Base-by-base conservation (phyloP, 2,329 filamentous ascomycete genomes). In the Macrophomina pseudophaseolina region DNA sequence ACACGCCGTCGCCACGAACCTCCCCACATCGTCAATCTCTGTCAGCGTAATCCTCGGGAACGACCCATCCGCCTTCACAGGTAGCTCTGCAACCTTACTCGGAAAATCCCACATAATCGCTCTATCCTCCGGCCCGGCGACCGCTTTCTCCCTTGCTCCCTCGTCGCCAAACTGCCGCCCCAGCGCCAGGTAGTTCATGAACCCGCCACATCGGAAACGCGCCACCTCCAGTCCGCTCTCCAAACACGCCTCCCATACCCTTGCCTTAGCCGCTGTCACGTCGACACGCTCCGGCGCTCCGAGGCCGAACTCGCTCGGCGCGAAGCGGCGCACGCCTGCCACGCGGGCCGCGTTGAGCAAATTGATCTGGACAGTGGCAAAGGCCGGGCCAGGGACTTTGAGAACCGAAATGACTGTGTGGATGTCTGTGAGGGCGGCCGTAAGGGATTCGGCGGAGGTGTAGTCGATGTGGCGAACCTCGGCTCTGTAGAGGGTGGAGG, bases 281-380 rank as follows among this genome's bases (percentile, higher is more conserved):
- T 9, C 51, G 12, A 78, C 68, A 23, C 66, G 67, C 1, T 59
- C 33, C 1, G 72, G 70, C 9, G 69, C 66, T 5, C 71, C 69
- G 4, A 70, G 49, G n/a, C 78, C 80, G 65, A 83, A 86, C 65
- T 78, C 80, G 70, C 81, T 83, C 2, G 84, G 84, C 35, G 87
- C 79, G 69, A 85, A 87, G 51, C 85, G 80, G 68, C 80, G 78
- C 9, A 86, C 81, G 0, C 84, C 83, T 3, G 81, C 82, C 54
- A 76, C 76, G 69, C 85, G 83, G 1, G 82, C 80, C 2, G 84
- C 85, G 40, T 79, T 80, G 38, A 80, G 79, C 1, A 87, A 76
- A 1, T 77, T 76, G 9, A 83, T 80, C 68, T 87, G 82, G 11
- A 80, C 68, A 7, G 67, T 67, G n/a, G 71, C 67, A 69, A 69